phyloP scores from a whole-genome alignment of 2,329 filamentous ascomycete species.

The Ceratocystis variospora region DNA sequence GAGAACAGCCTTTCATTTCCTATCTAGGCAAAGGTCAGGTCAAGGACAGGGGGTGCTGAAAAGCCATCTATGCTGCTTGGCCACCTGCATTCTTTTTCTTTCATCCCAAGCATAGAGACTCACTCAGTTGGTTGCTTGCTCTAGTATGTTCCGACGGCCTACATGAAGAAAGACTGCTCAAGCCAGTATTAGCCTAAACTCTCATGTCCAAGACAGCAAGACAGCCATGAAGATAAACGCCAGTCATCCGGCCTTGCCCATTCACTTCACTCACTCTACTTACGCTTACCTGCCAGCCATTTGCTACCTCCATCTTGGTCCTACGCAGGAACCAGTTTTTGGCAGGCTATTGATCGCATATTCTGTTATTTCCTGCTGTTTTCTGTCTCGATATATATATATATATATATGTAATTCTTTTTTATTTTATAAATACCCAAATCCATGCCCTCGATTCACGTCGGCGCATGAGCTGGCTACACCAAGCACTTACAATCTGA shows the following conservation, averaged over 20 bases:
- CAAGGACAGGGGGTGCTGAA: background rate
- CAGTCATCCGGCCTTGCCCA: too few species aligned
- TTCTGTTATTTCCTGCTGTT: background rate
- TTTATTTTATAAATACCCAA: background rate
- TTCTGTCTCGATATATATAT: background rate
- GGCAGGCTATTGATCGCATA: background rate
- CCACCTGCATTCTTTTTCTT: background rate
- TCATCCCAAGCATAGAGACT: background rate
- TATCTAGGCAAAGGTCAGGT: background rate
- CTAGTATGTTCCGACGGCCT: too few species aligned
- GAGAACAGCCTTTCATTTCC: background rate
- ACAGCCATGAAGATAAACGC: background rate
- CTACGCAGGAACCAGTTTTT: constrained; percentile 5
- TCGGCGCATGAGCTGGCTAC: too few species aligned
- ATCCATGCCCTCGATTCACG: too few species aligned
- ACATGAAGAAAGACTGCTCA: too few species aligned
- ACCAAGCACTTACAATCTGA: too few species aligned
- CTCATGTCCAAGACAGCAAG: too few species aligned
- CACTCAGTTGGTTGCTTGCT: too few species aligned
- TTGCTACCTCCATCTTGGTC: background rate
- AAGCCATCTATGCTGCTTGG: too few species aligned
- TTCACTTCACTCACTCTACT: background rate
- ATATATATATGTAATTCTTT: background rate
- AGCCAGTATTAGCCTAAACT: too few species aligned
- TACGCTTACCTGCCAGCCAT: background rate